Conservation (phyloP, 2,329 filamentous ascomycete genomes). For the Aureobasidium sp. region DNA sequence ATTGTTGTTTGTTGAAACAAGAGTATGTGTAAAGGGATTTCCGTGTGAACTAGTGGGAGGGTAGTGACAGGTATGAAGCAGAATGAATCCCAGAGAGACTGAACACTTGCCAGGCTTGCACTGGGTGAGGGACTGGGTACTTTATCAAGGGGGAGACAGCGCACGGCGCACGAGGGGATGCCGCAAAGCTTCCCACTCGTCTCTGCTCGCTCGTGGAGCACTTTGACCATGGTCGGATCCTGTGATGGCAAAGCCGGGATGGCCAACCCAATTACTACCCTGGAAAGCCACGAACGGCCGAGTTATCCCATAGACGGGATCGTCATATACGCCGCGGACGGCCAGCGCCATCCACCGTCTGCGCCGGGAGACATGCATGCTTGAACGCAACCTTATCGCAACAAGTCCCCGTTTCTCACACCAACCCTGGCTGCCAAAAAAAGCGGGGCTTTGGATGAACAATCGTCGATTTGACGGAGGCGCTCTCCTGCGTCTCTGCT, state of each 20-base stretch:
- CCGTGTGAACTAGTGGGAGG: not conserved
- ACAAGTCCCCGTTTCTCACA: conserved; percentile 6
- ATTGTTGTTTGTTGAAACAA: not conserved
- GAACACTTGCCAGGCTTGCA: not conserved
- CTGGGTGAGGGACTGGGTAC: conserved; percentile 4
- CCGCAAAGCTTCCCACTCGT: conserved; percentile 5
- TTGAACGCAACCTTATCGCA: conserved; percentile 13
- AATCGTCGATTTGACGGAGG: conserved; percentile 4
- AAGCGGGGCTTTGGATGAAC: conserved; percentile 4
- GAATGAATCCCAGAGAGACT: not conserved
- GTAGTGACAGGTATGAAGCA: not conserved
- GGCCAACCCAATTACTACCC: conserved; percentile 3
- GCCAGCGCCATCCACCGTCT: conserved; percentile 1
- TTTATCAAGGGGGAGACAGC: conserved; percentile 1
- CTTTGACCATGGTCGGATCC: conserved; percentile 1
- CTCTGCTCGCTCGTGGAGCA: conserved; percentile 8
- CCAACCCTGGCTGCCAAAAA: conserved; percentile 7
- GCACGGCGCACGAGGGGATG: conserved; percentile 10
- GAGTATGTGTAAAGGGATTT: not conserved
- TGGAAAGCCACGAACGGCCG: conserved; percentile 10
- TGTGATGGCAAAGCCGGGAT: conserved; percentile 7
- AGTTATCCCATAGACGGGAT: not conserved
- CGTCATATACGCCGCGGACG: conserved; percentile 9
- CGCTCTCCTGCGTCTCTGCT: not conserved
- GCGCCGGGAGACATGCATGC: conserved; percentile 11